Percentiles rank a stretch among this genome's conserved stretches.
phyloP scores from a whole-genome alignment of 768 basidiomycete species.

The Russula sp. region DNA sequence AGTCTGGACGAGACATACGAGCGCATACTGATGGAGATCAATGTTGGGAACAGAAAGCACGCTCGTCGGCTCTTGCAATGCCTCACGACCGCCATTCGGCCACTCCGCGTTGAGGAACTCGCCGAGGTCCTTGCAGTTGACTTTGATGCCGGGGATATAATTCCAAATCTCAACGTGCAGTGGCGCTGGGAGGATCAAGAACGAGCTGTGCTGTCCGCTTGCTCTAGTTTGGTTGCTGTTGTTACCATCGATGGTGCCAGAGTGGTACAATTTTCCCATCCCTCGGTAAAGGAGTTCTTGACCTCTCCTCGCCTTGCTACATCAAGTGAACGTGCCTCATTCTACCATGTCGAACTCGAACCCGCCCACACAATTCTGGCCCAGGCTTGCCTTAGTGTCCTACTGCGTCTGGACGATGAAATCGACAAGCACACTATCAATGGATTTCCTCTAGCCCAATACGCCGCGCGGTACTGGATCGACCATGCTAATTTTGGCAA shows the following conservation, averaged over 20 bases:
- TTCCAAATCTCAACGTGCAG: background rate
- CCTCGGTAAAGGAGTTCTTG: background rate
- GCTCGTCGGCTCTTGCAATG: constrained; percentile 5
- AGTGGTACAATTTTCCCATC: constrained; percentile 1
- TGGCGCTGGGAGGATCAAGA: constrained; percentile 1
- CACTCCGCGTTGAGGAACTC: constrained; percentile 4
- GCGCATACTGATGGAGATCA: background rate
- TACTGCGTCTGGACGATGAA: background rate
- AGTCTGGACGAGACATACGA: background rate
- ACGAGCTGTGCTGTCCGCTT: background rate
- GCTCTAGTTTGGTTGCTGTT: background rate
- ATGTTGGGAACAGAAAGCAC: background rate
- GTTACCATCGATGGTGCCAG: background rate
- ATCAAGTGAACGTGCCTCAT: background rate
- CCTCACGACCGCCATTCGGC: background rate
- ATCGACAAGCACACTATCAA: background rate
- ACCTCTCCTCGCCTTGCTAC: background rate
- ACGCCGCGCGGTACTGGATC: background rate
- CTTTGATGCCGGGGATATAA: background rate
- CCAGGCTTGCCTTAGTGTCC: background rate
- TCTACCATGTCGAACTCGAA: background rate
- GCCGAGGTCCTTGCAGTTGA: constrained; percentile 1
- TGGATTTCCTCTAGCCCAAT: background rate
- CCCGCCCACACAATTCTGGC: background rate
- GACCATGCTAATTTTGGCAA: background rate